Evolutionary conservation across 768 basidiomycete genomes (phyloP).

Genomic region (Harrya chromipes): DNA sequence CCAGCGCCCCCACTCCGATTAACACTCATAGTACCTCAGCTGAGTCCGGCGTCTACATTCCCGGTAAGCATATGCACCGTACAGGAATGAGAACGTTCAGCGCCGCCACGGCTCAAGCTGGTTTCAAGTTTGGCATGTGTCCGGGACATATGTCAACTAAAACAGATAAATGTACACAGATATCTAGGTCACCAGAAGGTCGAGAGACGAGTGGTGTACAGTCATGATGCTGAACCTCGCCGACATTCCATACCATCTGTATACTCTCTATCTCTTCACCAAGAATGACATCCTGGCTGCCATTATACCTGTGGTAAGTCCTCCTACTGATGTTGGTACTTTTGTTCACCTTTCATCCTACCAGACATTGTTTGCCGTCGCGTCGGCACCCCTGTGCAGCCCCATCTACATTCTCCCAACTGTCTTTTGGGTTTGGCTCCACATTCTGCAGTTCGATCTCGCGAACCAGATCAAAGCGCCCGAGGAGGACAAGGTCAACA

Average conservation of each 20-base stretch:
- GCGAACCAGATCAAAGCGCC: constrained; percentile 42
- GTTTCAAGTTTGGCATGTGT: too few relatives aligned
- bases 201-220: too few relatives aligned
- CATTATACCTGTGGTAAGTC: constrained; percentile 44
- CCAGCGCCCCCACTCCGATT: too few relatives aligned
- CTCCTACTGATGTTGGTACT: background rate
- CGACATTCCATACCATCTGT: constrained; percentile 22
- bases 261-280: constrained; percentile 40
- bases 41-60: too few relatives aligned
- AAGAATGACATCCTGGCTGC: constrained; percentile 47
- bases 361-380: constrained; percentile 34
- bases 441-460: constrained; percentile 43
- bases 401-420: constrained; percentile 22
- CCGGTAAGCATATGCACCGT: too few relatives aligned
- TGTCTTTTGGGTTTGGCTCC: constrained; percentile 44
- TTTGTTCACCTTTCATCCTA: background rate
- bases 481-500: constrained; percentile 44
- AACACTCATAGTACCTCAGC: too few relatives aligned
- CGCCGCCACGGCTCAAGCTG: too few relatives aligned
- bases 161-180: background rate
- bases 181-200: background rate
- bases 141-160: too few relatives aligned
- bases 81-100: too few relatives aligned
- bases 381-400: constrained; percentile 30
- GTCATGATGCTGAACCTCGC: too few relatives aligned